phyloP scores from a whole-genome alignment of 2,329 filamentous ascomycete species.

The Colletotrichum abscissum region DNA sequence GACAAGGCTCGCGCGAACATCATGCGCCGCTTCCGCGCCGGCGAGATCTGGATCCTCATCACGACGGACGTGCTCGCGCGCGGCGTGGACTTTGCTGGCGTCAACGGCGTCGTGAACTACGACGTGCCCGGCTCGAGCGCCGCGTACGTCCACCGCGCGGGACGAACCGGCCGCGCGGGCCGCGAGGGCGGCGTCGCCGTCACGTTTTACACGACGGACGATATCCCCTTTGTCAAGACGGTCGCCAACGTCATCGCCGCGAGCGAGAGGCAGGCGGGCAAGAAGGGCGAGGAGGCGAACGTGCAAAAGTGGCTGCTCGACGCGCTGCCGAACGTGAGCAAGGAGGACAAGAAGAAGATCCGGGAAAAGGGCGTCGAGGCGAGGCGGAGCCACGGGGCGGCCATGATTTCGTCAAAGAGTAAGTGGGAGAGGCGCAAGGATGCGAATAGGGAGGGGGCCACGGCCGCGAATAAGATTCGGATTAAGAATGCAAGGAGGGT shows the following conservation, averaged over 20 bases:
- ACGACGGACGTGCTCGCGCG: slow-evolving; percentile 94
- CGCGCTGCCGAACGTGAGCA: slow-evolving; percentile 83
- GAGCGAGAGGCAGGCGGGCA: slow-evolving; percentile 78
- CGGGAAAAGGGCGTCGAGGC: slow-evolving; percentile 86
- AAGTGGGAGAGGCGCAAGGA: slow-evolving; percentile 78
- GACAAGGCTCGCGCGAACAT: slow-evolving; percentile 80
- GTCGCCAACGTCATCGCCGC: slow-evolving; percentile 92
- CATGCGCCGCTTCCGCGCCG: slow-evolving; percentile 90
- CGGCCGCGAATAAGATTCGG: slow-evolving; percentile 69
- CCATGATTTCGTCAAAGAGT: slow-evolving; percentile 85
- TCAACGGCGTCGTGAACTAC: slow-evolving; percentile 98
- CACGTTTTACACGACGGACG: slow-evolving; percentile 95
- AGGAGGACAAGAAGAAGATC: slow-evolving; percentile 84
- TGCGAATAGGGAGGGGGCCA: slow-evolving; percentile 73
- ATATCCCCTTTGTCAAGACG: slow-evolving; percentile 87
- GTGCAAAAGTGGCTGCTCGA: slow-evolving; percentile 90
- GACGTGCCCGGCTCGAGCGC: slow-evolving; percentile 94
- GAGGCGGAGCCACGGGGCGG: slow-evolving; percentile 60
- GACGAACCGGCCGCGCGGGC: slow-evolving; percentile 89
- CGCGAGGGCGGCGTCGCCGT: slow-evolving; percentile 89
- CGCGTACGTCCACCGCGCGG: slow-evolving; percentile 92
- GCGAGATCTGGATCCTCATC: slow-evolving; percentile 96
- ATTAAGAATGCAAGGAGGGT: slow-evolving; percentile 47
- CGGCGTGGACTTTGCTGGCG: slow-evolving; percentile 92
- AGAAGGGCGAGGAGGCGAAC: slow-evolving; percentile 62